These are phyloP conservation scores for Russula compacta DNA, from an alignment of 768 basidiomycete species.

Conservation along the genomic window DNA sequence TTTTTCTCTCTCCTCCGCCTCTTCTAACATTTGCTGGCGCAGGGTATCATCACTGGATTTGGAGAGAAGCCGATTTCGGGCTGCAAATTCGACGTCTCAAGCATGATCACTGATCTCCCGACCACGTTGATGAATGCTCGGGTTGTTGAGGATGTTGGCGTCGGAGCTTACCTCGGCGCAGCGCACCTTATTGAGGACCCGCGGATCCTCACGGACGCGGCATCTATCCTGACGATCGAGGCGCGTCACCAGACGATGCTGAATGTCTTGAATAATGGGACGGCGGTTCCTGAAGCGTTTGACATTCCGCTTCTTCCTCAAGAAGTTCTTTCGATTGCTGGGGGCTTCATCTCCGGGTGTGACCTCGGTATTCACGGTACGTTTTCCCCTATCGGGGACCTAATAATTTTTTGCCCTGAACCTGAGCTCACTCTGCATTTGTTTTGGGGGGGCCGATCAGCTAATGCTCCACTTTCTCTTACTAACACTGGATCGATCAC, in stretches of 20 bases:
- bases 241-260: slow-evolving; percentile 74
- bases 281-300: slow-evolving; percentile 57
- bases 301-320: slow-evolving; percentile 59
- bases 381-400: slow-evolving; percentile 9
- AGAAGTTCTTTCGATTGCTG: slow-evolving; percentile 64
- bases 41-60: slow-evolving; percentile 17
- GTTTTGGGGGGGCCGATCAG: slow-evolving; percentile 24
- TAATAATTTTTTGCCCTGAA: too few species aligned
- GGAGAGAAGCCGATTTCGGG: slow-evolving; percentile 37
- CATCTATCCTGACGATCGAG: slow-evolving; percentile 68
- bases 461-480: slow-evolving; percentile 49
- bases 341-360: slow-evolving; percentile 62
- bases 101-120: slow-evolving; percentile 51
- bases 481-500: slow-evolving; percentile 53
- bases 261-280: slow-evolving; percentile 56
- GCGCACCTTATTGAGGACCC: slow-evolving; percentile 55
- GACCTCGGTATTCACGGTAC: slow-evolving; percentile 48
- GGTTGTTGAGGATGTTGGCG: slow-evolving; percentile 70
- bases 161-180: slow-evolving; percentile 68
- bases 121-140: slow-evolving; percentile 68
- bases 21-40: neutral
- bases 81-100: slow-evolving; percentile 63
- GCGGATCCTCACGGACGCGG: slow-evolving; percentile 51
- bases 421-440: neutral
- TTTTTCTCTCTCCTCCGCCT: neutral